Base-by-base conservation (phyloP, 495 filamentous ascomycete species). In the Xylaria scruposa region DNA sequence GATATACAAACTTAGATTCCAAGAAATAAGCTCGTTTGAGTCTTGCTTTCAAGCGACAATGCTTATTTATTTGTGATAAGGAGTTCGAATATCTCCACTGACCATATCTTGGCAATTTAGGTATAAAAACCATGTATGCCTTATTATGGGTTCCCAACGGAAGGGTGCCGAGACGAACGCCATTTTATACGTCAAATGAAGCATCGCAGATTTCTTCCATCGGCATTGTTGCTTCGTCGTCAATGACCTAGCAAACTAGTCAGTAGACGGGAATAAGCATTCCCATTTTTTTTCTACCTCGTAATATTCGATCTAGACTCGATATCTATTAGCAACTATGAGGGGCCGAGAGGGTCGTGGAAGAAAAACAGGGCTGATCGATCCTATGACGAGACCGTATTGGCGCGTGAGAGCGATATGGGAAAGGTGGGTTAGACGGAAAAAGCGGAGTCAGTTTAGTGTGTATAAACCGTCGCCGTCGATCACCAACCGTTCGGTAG, bases 371-470 rank as follows among this genome's bases (percentile, higher is more conserved):
- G 36, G 59, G 33, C 59, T 38, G 47, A 29, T 5, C 17, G 49
- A 68, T 53, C 58, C 26, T 29, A 63, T 62, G 59, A 63, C 46
- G 68, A 62, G 58, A 53, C 47, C 13, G 40, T 44, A 70, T 70
- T 70, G 67, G 67, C 54, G 58, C 21, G 24, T 19, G 33, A 42
- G 31, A 42, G 31, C 17, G 33, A 17, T 29, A 62, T 47, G 58
- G 58, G 44, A 46, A 42, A 15, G 42, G 44, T 63, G 44, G 58
- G 56, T 29, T 62, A 17, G 58, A 53, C 26, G 51, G 46, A 29
- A 70, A 70, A 62, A 62, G 68, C 46, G 59, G 40, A 60, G 36
- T 51, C 5, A 0, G 40, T 63, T 42, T n/a, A 21, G n/a, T 44
- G 21, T 19, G 44, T 67, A 2, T n/a, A 53, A 51, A 9, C 46